Percentiles rank a stretch among this genome's conserved stretches.
These are phyloP conservation scores for Wickerhamomyces subpelliculosus DNA, from an alignment of 805 yeast species.

Conservation along the genomic window DNA sequence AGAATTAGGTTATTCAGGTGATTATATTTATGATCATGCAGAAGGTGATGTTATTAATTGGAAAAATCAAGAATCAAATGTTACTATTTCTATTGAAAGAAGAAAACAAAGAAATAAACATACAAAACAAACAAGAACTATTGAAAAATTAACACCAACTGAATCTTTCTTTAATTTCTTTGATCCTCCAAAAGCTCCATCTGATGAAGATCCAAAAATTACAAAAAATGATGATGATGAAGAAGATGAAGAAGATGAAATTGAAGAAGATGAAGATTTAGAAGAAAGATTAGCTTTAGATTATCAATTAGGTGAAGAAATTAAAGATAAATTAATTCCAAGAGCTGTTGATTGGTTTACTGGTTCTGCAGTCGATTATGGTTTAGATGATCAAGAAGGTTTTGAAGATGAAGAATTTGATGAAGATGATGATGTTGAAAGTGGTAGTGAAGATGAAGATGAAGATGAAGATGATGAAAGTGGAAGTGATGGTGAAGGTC, in stretches of 20 bases:
- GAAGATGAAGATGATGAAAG: conserved; percentile 34
- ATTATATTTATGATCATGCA: conserved; percentile 94
- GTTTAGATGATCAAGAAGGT: conserved; percentile 56
- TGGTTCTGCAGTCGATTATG: conserved; percentile 86
- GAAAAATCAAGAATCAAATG: conserved; percentile 73
- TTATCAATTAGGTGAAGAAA: conserved; percentile 92
- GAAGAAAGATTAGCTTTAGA: conserved; percentile 85
- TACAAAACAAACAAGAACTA: conserved; percentile 93
- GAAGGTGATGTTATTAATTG: conserved; percentile 85
- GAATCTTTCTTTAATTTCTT: conserved; percentile 95
- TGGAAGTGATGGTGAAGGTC: conserved; percentile 11
- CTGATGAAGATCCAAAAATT: conserved; percentile 26
- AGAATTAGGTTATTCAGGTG: conserved; percentile 91
- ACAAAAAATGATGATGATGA: conserved; percentile 45
- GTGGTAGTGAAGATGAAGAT: conserved; percentile 32
- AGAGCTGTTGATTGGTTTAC: conserved; percentile 99
- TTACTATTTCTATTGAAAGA: conserved; percentile 82
- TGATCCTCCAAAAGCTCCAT: conserved; percentile 79
- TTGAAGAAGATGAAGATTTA: conserved; percentile 63
- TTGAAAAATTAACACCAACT: conserved; percentile 89
- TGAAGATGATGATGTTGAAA: conserved; percentile 32
- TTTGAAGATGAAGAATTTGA: conserved; percentile 42
- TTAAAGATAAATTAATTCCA: conserved; percentile 92
- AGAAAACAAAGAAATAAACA: conserved; percentile 96
- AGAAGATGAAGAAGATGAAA: conserved; percentile 47